A percentile compares a stretch with the other conserved stretches of the same genome.
These are phyloP conservation scores for Centrapalus pauciflorus DNA, from an alignment of 129 eudicot genomes.

Conservation along the genomic window DNA sequence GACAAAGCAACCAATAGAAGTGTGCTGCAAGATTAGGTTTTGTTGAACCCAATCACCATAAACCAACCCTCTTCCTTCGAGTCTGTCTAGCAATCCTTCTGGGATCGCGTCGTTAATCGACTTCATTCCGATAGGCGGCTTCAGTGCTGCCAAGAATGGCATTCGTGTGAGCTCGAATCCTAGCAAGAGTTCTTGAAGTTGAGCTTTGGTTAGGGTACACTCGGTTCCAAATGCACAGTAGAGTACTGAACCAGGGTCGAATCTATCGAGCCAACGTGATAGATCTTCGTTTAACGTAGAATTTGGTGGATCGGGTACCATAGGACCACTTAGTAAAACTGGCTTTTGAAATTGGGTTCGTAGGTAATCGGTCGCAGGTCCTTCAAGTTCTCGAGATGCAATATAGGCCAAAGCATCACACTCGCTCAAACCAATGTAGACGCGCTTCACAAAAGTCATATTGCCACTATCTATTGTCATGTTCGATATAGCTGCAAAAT, in stretches of 20 bases:
- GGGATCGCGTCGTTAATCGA: conserved; percentile 17
- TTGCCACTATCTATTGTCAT: conserved; percentile 13
- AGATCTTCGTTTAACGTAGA: neutral
- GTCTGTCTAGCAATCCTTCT: conserved; percentile 17
- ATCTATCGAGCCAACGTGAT: conserved; percentile 2
- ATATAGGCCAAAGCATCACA: conserved; percentile 10
- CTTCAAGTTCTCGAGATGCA: conserved; percentile 18
- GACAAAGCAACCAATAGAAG: conserved; percentile 24
- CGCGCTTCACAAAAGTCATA: conserved; percentile 10
- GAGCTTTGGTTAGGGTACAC: conserved; percentile 15
- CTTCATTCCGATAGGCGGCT: neutral
- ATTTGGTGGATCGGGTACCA: neutral
- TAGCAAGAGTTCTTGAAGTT: conserved; percentile 17
- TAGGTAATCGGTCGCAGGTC: conserved; percentile 16
- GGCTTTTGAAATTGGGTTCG: conserved; percentile 15
- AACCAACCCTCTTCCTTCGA: conserved; percentile 24
- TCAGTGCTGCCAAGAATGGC: conserved; percentile 22
- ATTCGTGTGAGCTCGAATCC: conserved; percentile 15
- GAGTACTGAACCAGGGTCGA: neutral
- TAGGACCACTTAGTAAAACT: conserved; percentile 11
- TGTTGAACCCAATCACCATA: conserved; percentile 22
- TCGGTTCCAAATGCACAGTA: conserved; percentile 22
- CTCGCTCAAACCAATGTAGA: neutral
- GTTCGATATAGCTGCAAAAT: conserved; percentile 13
- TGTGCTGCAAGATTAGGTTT: conserved; percentile 19